phyloP scores from a whole-genome alignment of 202 grass and related monocot species.

The Musa balbisiana region DNA sequence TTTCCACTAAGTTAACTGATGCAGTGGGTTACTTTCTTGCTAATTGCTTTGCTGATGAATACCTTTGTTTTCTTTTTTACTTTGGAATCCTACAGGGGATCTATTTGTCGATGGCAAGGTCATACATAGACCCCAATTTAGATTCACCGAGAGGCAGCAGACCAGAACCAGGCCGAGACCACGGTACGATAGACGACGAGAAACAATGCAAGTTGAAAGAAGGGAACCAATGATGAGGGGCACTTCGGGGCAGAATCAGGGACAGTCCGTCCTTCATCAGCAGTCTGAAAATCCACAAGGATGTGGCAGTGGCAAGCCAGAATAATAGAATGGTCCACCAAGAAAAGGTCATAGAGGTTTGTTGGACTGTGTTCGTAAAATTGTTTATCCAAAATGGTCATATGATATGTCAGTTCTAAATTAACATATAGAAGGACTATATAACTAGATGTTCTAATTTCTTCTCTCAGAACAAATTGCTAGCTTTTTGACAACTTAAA shows the following conservation, averaged over 20 bases:
- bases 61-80: background rate
- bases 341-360: no score
- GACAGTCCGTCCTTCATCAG: constrained; percentile 23
- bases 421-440: no score
- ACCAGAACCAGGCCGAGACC: constrained; percentile 55
- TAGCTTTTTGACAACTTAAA: no score
- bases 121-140: constrained; percentile 74
- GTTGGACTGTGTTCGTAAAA: no score
- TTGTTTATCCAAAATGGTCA: no score
- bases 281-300: constrained; percentile 21
- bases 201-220: constrained; percentile 57
- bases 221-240: constrained; percentile 52
- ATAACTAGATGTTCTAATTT: no score
- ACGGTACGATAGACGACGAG: constrained; percentile 44
- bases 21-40: no score
- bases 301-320: background rate
- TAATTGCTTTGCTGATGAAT: no score
- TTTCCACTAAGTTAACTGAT: no score
- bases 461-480: no score
- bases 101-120: constrained; percentile 81
- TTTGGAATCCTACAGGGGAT: constrained; percentile 45
- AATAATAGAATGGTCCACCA: no score
- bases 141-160: constrained; percentile 66
- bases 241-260: constrained; percentile 28
- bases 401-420: no score